Conservation (phyloP, 805 yeast species). For the Ogataea paradorogensis region DNA sequence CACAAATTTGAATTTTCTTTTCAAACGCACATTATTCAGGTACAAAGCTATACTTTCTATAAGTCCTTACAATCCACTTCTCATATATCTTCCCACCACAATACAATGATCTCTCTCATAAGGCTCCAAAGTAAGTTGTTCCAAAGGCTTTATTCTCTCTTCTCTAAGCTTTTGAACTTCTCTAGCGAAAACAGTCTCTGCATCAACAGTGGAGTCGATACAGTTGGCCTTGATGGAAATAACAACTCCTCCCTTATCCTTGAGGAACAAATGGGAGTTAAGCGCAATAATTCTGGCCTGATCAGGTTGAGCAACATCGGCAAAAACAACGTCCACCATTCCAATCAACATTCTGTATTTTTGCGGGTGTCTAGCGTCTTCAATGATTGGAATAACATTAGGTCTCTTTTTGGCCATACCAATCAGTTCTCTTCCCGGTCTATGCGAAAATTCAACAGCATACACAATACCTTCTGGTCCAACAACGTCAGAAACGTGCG, state of each 20-base stretch:
- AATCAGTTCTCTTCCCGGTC: constrained; percentile 99
- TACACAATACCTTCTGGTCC: constrained; percentile 99
- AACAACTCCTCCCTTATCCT: constrained; percentile 98
- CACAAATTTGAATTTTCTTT: background rate
- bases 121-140: constrained; percentile 98
- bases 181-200: constrained; percentile 98
- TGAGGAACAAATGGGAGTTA: constrained; percentile 96
- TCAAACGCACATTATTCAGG: constrained; percentile 14
- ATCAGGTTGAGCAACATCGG: constrained; percentile 99
- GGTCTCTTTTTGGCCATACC: constrained; percentile 99
- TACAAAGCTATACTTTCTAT: constrained; percentile 9
- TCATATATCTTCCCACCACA: constrained; percentile 94
- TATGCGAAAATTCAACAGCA: constrained; percentile 98
- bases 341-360: constrained; percentile 98
- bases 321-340: constrained; percentile 98
- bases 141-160: constrained; percentile 97
- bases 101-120: constrained; percentile 99
- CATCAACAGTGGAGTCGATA: constrained; percentile 99
- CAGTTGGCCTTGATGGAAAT: constrained; percentile 99
- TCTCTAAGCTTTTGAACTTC: constrained; percentile 98
- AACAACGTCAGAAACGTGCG: constrained; percentile 96
- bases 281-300: constrained; percentile 99
- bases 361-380: constrained; percentile 99
- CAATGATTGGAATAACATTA: constrained; percentile 96
- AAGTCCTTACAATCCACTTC: constrained; percentile 64